Evolutionary conservation across 1,284 basidiomycete species (phyloP), one percentile per base, ranked within the genome.

Genomic region (Ganoderma leucocontextum): DNA sequence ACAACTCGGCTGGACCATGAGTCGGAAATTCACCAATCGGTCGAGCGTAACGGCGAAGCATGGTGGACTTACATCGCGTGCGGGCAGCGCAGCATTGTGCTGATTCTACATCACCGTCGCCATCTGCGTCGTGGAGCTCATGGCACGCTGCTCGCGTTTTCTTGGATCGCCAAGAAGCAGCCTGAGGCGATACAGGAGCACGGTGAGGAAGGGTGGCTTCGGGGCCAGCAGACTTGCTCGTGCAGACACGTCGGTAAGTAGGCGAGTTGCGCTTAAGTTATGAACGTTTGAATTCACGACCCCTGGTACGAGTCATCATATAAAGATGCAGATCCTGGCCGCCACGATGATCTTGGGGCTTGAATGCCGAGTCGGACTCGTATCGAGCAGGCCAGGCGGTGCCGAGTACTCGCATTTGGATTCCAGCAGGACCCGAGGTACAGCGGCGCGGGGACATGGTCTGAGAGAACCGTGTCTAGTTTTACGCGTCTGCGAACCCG

Each of bases 71-170:
- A 61, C 68, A 7, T 71, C 69, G 15, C 86, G 83, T 70, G 53
- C 76, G 17, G 86, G 86, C 0, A 82, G 84, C 60, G 79, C 80
- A 0, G 84, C 82, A 17, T 81, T 82, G 5, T 84, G 84, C 63
- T 87, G 83, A 83, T 87, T 87, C 74, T 74, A 87, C 15, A 71
- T 87, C 17, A 85, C 76, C 3, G 2, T 29, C 1, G 29, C 29
- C 29, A 66, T 85, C 55, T 78, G 83, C n/a, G 67, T 68, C 64
- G 41, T 81, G 25, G 80, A 82, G 71, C 70, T 25, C 9, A 83
- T n/a, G n/a, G n/a, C 58, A 74, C 76, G 19, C 62, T 85, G 62
- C 63, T 76, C n/a, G 75, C 80, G 49, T 86, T 86, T 76, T 86
- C 82, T 70, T 74, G 72, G 35, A 68, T 70, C 47, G 69, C 70